Evolutionary conservation across 768 basidiomycete species (phyloP).

Genomic region (Vishniacozyma victoriae): DNA sequence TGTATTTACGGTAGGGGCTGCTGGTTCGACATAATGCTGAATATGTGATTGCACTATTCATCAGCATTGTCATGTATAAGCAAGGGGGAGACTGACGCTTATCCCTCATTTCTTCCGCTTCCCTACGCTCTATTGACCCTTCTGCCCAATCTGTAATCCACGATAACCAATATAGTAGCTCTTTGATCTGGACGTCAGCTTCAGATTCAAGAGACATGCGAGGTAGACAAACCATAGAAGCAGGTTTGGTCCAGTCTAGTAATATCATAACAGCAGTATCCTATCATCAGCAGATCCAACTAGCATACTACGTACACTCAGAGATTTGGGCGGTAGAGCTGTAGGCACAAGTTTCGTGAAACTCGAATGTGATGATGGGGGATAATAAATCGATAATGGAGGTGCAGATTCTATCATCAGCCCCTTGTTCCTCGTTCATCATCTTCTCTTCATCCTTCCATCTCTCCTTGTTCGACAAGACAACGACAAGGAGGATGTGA

Average conservation of each 20-base stretch:
- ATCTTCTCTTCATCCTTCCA: neutral
- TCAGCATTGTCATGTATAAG: constrained; percentile 1
- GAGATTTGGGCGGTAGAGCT: constrained; percentile 60
- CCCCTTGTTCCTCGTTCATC: neutral
- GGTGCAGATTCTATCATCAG: constrained; percentile 67
- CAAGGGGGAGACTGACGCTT: constrained; percentile 56
- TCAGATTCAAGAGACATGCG: neutral
- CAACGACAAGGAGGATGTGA: constrained; percentile 3
- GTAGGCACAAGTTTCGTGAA: constrained; percentile 69
- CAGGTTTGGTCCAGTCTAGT: constrained; percentile 92
- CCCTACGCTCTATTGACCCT: constrained; percentile 42
- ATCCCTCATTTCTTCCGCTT: constrained; percentile 69
- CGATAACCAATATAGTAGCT: constrained; percentile 73
- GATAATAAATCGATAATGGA: constrained; percentile 82
- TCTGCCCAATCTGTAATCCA: constrained; percentile 81
- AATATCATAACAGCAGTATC: constrained; percentile 62
- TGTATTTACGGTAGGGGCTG: constrained; percentile 50
- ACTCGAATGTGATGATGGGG: constrained; percentile 69
- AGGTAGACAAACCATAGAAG: constrained; percentile 62
- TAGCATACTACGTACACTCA: constrained; percentile 13
- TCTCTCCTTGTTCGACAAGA: neutral
- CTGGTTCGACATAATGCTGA: constrained; percentile 83
- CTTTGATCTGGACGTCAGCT: constrained; percentile 50
- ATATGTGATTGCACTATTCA: constrained; percentile 75
- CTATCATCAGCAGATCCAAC: constrained; percentile 3